Conservation (phyloP, 2,329 filamentous ascomycete species). For the Nigrospora osmanthi region DNA sequence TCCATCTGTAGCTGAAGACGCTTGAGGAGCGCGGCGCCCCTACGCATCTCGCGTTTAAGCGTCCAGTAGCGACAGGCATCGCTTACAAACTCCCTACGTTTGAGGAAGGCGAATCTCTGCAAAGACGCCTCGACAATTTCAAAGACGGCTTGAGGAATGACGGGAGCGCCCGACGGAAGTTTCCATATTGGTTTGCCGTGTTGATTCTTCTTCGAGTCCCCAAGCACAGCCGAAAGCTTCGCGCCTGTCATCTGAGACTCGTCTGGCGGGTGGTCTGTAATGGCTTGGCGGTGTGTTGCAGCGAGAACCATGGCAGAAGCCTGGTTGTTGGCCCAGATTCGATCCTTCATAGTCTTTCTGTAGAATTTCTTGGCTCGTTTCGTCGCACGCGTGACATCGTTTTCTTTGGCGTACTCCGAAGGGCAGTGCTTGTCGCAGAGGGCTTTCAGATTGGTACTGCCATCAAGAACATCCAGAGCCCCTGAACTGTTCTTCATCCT, state of each 20-base stretch:
- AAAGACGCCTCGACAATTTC: slow-evolving; percentile 80
- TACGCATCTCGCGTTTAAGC: slow-evolving; percentile 83
- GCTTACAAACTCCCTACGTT: slow-evolving; percentile 85
- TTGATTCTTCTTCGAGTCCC: slow-evolving; percentile 68
- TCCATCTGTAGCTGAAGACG: slow-evolving; percentile 91
- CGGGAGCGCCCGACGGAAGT: slow-evolving; percentile 85
- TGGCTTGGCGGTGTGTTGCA: slow-evolving; percentile 57
- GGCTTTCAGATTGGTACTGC: slow-evolving; percentile 79
- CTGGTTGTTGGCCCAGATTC: slow-evolving; percentile 88
- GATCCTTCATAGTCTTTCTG: slow-evolving; percentile 78
- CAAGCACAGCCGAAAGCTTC: slow-evolving; percentile 67
- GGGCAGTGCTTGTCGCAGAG: slow-evolving; percentile 96
- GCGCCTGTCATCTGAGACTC: slow-evolving; percentile 78
- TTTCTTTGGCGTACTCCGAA: slow-evolving; percentile 77
- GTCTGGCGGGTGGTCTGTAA: slow-evolving; percentile 65
- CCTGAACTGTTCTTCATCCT: slow-evolving; percentile 95
- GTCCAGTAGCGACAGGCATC: slow-evolving; percentile 98
- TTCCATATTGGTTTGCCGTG: slow-evolving; percentile 73
- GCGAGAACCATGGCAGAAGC: slow-evolving; percentile 73
- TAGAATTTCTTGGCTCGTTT: slow-evolving; percentile 84
- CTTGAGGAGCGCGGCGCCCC: slow-evolving; percentile 87
- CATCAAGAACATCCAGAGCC: slow-evolving; percentile 66
- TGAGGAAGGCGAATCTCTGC: slow-evolving; percentile 69
- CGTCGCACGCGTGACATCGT: slow-evolving; percentile 73
- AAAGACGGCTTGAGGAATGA: slow-evolving; percentile 84